Percentiles rank a stretch among this genome's conserved stretches.
Conservation (phyloP, 2,329 filamentous ascomycete species). For the Tolypocladium endophyticum region DNA sequence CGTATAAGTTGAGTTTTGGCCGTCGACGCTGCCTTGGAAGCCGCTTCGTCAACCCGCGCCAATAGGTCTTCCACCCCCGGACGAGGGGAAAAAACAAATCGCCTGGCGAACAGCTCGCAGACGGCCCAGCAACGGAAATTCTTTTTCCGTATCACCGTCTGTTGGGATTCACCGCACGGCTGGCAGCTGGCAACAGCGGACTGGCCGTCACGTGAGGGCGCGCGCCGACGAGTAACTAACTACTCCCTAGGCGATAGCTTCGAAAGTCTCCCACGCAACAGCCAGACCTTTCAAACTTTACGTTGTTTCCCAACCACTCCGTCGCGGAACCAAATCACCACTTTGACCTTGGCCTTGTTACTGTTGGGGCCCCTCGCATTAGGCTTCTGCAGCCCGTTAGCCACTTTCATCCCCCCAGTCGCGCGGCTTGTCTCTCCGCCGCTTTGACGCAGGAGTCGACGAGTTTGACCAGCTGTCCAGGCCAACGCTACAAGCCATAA, state of each 20-base stretch:
- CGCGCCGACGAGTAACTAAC: not conserved
- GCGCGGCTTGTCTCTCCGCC: not conserved
- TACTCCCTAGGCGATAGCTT: not conserved
- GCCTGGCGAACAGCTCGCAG: not conserved
- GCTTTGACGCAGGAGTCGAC: not conserved
- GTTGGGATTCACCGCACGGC: not conserved
- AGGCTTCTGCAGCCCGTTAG: not conserved
- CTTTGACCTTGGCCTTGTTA: not conserved
- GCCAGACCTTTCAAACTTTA: not conserved
- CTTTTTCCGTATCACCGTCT: not conserved
- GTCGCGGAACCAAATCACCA: not conserved
- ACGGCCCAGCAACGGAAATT: not conserved
- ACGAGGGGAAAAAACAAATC: not conserved
- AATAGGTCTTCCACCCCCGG: not conserved
- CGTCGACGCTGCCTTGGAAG: not conserved
- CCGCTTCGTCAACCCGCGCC: not conserved
- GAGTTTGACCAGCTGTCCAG: not conserved
- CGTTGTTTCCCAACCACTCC: too few species aligned
- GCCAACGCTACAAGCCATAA: too few species aligned
- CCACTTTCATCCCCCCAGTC: not conserved
- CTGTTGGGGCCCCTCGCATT: not conserved
- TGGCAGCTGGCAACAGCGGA: not conserved
- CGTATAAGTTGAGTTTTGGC: not conserved
- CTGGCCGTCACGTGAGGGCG: not conserved
- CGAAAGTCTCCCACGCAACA: not conserved